phyloP scores from a whole-genome alignment of 2,329 filamentous ascomycete species.

The Huntiella savannae region DNA sequence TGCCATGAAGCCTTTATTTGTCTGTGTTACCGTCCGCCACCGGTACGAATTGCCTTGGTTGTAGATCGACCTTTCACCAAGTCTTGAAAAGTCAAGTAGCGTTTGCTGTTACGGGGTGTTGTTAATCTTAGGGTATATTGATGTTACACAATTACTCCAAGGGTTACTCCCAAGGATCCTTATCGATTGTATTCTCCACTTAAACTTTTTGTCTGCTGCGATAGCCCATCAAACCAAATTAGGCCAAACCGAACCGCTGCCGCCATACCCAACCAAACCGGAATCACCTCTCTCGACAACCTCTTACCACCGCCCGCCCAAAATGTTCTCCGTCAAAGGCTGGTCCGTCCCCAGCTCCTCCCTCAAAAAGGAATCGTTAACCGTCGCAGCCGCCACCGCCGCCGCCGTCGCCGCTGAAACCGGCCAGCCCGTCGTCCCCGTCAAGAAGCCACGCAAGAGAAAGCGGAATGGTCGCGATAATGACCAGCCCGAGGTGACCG shows the following conservation, averaged over 20 bases:
- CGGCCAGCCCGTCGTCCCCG: conserved; percentile 12
- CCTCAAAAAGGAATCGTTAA: conserved; percentile 47
- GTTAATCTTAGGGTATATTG: too few relatives aligned
- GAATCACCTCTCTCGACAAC: background rate
- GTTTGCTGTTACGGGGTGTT: too few relatives aligned
- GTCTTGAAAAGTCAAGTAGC: too few relatives aligned
- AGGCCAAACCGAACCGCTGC: background rate
- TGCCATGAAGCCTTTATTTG: too few relatives aligned
- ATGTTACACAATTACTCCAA: too few relatives aligned
- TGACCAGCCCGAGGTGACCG: conserved; percentile 31
- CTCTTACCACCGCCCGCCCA: conserved; percentile 3
- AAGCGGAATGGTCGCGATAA: conserved; percentile 25
- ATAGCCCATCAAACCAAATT: background rate
- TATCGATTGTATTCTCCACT: conserved; percentile 3
- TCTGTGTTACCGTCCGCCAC: too few relatives aligned
- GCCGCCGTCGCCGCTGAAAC: conserved; percentile 16
- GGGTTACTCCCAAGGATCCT: background rate
- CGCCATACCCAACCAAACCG: background rate
- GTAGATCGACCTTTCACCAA: too few relatives aligned
- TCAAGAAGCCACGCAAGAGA: conserved; percentile 37
- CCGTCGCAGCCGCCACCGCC: conserved; percentile 11
- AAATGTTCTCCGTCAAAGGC: conserved; percentile 84
- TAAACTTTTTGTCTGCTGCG: conserved; percentile 1
- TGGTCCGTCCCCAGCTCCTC: conserved; percentile 63
- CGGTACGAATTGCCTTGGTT: too few relatives aligned